These are phyloP conservation scores for Syncephalastrum sp. DNA, from an alignment of 371 early-diverging fungal species.

Conservation along the genomic window DNA sequence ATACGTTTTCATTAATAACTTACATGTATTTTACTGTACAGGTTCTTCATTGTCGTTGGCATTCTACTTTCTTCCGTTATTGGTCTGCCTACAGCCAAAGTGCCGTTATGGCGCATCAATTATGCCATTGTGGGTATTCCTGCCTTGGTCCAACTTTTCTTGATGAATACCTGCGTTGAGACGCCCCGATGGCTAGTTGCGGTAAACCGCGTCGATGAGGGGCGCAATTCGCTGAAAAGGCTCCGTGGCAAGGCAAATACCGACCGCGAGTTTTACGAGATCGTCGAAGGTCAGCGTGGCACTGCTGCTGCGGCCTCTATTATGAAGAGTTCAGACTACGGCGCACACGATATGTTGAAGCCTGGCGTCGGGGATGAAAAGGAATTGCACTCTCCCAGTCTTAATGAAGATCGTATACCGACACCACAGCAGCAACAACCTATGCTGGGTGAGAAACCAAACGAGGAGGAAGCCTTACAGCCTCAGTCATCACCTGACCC, in stretches of 20 bases:
- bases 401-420: background rate
- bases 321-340: background rate
- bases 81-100: slow-evolving; percentile 57
- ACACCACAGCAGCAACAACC: too few relatives aligned
- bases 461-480: slow-evolving; percentile 8
- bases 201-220: slow-evolving; percentile 55
- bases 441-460: too few relatives aligned
- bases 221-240: slow-evolving; percentile 44
- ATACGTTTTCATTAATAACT: background rate
- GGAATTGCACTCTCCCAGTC: background rate
- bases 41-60: slow-evolving; percentile 73
- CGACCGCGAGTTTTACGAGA: slow-evolving; percentile 59
- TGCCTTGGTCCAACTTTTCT: slow-evolving; percentile 61
- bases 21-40: slow-evolving; percentile 1
- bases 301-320: slow-evolving; percentile 13
- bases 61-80: slow-evolving; percentile 65
- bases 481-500: background rate
- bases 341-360: background rate
- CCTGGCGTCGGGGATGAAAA: background rate
- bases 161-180: slow-evolving; percentile 73
- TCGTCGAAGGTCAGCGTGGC: slow-evolving; percentile 45
- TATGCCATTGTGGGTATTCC: slow-evolving; percentile 68
- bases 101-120: slow-evolving; percentile 70
- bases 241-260: slow-evolving; percentile 54
- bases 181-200: slow-evolving; percentile 73